Conservation (phyloP, 345 rosid species). For the Eutrema japonicum region DNA sequence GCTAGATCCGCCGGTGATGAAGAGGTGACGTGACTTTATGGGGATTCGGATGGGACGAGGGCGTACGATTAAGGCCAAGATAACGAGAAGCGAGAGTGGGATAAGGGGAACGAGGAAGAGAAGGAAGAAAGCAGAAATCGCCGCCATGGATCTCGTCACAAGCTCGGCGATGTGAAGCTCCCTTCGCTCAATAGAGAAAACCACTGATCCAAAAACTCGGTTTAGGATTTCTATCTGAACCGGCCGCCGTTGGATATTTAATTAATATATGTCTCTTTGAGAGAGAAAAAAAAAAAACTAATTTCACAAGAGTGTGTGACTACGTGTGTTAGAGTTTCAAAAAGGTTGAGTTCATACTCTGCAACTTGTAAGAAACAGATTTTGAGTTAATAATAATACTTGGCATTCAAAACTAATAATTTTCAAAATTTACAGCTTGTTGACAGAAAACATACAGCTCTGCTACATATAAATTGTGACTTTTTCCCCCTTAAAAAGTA, state of each 20-base stretch:
- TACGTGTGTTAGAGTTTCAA: background rate
- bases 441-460: conserved; percentile 43
- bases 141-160: conserved; percentile 39
- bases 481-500: background rate
- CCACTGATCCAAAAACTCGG: conserved; percentile 18
- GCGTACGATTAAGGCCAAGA: conserved; percentile 56
- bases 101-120: conserved; percentile 49
- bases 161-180: conserved; percentile 35
- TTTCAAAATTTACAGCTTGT: conserved; percentile 24
- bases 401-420: background rate
- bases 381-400: conserved; percentile 29
- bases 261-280: no score
- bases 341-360: background rate
- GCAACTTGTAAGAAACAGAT: conserved; percentile 31
- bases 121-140: conserved; percentile 34
- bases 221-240: conserved; percentile 9
- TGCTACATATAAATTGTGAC: conserved; percentile 10
- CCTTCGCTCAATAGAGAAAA: background rate
- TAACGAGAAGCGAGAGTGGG: conserved; percentile 51
- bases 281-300: no score
- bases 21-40: conserved; percentile 74
- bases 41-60: conserved; percentile 68
- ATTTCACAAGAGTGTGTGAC: conserved; percentile 6
- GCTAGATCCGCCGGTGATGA: conserved; percentile 92
- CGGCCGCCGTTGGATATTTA: background rate